phyloP scores from a whole-genome alignment of 306 rosid genomes.

The Begonia peltatifolia region DNA sequence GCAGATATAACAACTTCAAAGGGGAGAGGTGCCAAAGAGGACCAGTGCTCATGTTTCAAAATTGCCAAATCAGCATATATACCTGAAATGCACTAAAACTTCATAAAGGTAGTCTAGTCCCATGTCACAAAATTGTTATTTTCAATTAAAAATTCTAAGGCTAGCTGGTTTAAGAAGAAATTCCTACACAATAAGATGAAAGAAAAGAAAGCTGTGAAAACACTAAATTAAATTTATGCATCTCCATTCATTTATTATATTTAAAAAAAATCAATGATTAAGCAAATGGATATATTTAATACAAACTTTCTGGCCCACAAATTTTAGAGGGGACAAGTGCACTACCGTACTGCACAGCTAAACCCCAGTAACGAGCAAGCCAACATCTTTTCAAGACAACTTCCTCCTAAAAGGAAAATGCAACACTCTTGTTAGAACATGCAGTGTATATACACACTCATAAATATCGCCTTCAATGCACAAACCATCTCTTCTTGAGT shows the following conservation, averaged over 20 bases:
- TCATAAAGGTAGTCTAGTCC: too few species aligned
- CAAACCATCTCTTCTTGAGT: constrained; percentile 99
- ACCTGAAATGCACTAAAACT: constrained; percentile 23
- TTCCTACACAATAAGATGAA: too few species aligned
- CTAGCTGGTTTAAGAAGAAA: too few species aligned
- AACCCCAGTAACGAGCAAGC: constrained; percentile 98
- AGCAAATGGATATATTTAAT: not conserved
- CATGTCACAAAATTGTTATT: too few species aligned
- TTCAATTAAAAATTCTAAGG: too few species aligned
- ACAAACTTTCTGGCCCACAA: constrained; percentile 10
- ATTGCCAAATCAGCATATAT: constrained; percentile 71
- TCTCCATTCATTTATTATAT: too few species aligned
- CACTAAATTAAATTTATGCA: too few species aligned
- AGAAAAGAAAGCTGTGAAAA: too few species aligned
- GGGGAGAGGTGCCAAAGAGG: constrained; percentile 90
- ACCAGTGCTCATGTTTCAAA: constrained; percentile 85
- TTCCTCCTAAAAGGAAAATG: constrained; percentile 58
- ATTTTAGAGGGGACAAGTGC: constrained; percentile 13
- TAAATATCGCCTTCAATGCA: constrained; percentile 4
- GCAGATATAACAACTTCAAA: constrained; percentile 84
- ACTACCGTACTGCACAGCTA: constrained; percentile 81
- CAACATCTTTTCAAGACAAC: constrained; percentile 97
- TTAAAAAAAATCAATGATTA: too few species aligned
- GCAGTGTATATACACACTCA: too few species aligned
- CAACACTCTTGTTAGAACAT: not conserved